These are phyloP conservation scores for Boletus eberwhitei DNA, from an alignment of 768 basidiomycete genomes.

Conservation along the genomic window DNA sequence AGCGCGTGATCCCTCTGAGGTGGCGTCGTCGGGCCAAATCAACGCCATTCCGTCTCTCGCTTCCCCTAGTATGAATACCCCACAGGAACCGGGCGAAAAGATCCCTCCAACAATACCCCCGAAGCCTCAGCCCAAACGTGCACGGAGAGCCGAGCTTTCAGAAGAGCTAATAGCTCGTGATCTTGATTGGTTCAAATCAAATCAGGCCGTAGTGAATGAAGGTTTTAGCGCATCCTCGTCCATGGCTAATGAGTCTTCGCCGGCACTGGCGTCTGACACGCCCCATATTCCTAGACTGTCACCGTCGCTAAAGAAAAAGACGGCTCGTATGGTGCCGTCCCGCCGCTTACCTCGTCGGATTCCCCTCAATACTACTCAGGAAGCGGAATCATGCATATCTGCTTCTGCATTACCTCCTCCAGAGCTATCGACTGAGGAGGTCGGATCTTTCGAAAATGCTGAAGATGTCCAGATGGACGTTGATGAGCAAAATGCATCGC, in stretches of 20 bases:
- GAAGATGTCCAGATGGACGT: constrained; percentile 2
- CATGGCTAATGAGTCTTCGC: neutral
- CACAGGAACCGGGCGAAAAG: neutral
- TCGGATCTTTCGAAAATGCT: neutral
- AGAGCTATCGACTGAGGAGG: neutral
- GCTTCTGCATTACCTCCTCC: neutral
- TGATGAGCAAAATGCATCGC: neutral
- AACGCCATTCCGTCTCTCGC: neutral
- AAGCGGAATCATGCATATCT: neutral
- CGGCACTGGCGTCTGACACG: neutral
- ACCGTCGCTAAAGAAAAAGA: constrained; percentile 14
- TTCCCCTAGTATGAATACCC: neutral
- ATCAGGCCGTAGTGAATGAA: constrained; percentile 2
- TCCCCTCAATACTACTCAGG: neutral
- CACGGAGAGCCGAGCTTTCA: constrained; percentile 18
- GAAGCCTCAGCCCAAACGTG: constrained; percentile 30
- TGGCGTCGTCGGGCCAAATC: neutral
- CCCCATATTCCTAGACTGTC: neutral
- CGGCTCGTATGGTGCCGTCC: constrained; percentile 26
- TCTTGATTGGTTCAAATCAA: constrained; percentile 28
- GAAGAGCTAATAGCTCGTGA: constrained; percentile 28
- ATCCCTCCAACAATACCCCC: neutral
- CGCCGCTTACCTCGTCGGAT: constrained; percentile 23
- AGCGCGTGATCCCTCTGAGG: neutral
- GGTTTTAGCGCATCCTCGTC: neutral